Evolutionary conservation across 768 basidiomycete genomes (phyloP), one percentile per base, ranked within the genome.

Genomic region (Postia placenta): DNA sequence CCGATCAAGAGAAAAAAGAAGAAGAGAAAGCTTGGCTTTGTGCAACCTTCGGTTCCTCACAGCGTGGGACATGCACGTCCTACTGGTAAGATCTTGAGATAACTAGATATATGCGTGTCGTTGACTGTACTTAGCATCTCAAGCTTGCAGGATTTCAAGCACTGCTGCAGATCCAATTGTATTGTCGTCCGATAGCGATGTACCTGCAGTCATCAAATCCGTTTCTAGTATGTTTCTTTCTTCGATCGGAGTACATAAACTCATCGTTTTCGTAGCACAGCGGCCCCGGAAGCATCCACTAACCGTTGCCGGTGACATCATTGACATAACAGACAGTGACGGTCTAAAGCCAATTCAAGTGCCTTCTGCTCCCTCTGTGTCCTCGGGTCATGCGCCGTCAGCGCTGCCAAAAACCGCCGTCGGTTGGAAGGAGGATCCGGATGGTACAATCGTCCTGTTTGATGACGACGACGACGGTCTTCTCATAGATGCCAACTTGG

Each of bases 381-480:
- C n/a, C n/a, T n/a, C n/a, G n/a, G n/a, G n/a, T n/a, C 30, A 33
- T 15, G 7, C 30, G 7, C 30, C 15, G 30, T 7, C 30, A 33
- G 15, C 45, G n/a, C 33, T 11, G 22, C 15, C 45, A 12, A 20
- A 41, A 19, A 12, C 47, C 2, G 47, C 26, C 24, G 23, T 27
- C 22, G 26, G 15, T 45, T 28, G 27, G 20, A 48, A 33, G 40
- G n/a, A 40, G 19, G 47, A 48, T 20, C 38, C 37, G 7, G 39
- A 48, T 19, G 47, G 47, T 17, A 24, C 47, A 4, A 48, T 48
- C 14, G 23, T 48, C 14, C 23, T 48, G 5, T 20, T 23, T 27
- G 47, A 48, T 28, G 47, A 48, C 39, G 46, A 47, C 2, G 46
- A 38, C 20, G 39, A 42, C 36, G 11, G n/a, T n/a, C n/a, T n/a